Percentiles rank a stretch among this genome's conserved stretches.
Conservation (phyloP, 1,284 basidiomycete species). For the Ceratobasidium sp. region DNA sequence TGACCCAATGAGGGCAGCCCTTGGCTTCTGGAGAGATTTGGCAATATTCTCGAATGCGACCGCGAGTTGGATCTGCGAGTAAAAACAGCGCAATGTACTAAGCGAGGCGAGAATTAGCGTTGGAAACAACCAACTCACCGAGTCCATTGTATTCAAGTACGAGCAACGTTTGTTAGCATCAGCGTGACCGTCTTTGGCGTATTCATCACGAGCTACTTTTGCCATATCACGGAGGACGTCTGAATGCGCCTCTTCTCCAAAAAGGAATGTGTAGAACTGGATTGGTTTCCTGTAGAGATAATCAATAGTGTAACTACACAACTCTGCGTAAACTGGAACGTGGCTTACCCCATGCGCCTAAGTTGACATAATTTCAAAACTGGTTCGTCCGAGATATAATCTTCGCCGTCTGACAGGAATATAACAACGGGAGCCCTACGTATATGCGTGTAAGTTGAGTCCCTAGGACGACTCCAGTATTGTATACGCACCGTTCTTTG, state of each 20-base stretch:
- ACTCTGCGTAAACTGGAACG: background rate
- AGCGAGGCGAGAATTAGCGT: background rate
- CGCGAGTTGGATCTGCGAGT: constrained; percentile 58
- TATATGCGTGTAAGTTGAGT: constrained; percentile 44
- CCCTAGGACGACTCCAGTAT: too few relatives aligned
- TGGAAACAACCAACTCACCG: constrained; percentile 52
- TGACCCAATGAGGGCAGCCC: constrained; percentile 55
- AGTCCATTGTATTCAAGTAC: constrained; percentile 61
- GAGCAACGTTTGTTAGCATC: constrained; percentile 54
- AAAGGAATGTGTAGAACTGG: constrained; percentile 65
- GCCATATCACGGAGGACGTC: constrained; percentile 58
- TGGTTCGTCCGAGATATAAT: constrained; percentile 39
- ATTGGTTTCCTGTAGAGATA: constrained; percentile 60
- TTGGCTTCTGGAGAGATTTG: constrained; percentile 62
- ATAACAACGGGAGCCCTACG: constrained; percentile 66
- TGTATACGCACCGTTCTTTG: constrained; percentile 43
- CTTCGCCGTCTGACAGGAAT: constrained; percentile 67
- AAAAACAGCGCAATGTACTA: background rate
- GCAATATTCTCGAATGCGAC: constrained; percentile 67
- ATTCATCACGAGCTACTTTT: constrained; percentile 58
- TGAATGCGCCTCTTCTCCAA: constrained; percentile 51
- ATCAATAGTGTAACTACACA: background rate
- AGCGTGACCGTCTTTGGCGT: constrained; percentile 55
- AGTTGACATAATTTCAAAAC: constrained; percentile 57
- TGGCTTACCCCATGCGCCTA: constrained; percentile 56